These are phyloP conservation scores for Wickerhamomyces sp. DNA, from an alignment of 1,139 yeast species.

Conservation along the genomic window DNA sequence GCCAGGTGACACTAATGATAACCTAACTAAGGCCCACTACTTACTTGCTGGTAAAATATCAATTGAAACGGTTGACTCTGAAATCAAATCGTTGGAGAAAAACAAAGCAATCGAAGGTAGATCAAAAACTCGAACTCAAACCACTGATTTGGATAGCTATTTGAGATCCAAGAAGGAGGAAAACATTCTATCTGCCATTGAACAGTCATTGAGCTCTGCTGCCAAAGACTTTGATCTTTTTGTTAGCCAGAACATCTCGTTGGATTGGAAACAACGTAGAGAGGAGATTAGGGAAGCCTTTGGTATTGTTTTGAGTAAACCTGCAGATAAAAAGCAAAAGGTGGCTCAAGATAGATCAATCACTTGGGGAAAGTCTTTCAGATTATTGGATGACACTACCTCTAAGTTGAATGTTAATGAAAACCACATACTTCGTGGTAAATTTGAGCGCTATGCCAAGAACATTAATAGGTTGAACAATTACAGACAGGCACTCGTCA, in stretches of 20 bases:
- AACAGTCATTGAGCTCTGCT: slow-evolving; percentile 68
- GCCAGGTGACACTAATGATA: slow-evolving; percentile 24
- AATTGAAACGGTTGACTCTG: slow-evolving; percentile 79
- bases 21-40: slow-evolving; percentile 85
- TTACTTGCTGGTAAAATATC: slow-evolving; percentile 86
- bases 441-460: slow-evolving; percentile 70
- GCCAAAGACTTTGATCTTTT: slow-evolving; percentile 79
- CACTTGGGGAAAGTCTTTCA: slow-evolving; percentile 29
- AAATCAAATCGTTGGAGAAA: slow-evolving; percentile 38
- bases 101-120: slow-evolving; percentile 21
- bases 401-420: slow-evolving; percentile 36
- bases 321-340: slow-evolving; percentile 9
- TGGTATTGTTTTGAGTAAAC: slow-evolving; percentile 37
- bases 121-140: slow-evolving; percentile 21
- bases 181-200: slow-evolving; percentile 77
- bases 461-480: slow-evolving; percentile 68
- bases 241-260: slow-evolving; percentile 64
- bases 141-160: slow-evolving; percentile 47
- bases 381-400: slow-evolving; percentile 27
- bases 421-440: slow-evolving; percentile 40
- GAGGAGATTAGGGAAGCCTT: slow-evolving; percentile 67
- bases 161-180: slow-evolving; percentile 73
- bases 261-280: slow-evolving; percentile 82
- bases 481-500: slow-evolving; percentile 48
- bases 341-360: slow-evolving; percentile 23